Conservation (phyloP, 257 asterid species). For the Cinchona pubescens region DNA sequence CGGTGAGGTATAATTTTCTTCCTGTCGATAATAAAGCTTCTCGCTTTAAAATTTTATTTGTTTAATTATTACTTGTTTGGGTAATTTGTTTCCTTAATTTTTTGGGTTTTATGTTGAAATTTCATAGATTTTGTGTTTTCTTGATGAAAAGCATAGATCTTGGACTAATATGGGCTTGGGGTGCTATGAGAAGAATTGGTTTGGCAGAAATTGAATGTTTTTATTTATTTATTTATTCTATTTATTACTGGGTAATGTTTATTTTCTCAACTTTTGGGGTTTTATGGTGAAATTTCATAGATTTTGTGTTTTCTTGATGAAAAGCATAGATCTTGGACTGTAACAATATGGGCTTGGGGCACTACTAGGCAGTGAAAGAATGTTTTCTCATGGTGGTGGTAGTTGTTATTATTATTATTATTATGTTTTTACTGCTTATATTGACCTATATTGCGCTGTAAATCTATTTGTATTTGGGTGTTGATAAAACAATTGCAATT, state of each 20-base stretch:
- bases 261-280: not conserved
- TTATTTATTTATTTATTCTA: not conserved
- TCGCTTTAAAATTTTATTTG: not conserved
- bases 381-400: not conserved
- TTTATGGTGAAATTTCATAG: not conserved
- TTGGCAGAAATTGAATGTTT: too few species aligned
- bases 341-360: not conserved
- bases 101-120: not conserved
- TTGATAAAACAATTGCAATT: not conserved
- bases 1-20: constrained; percentile 59
- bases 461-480: not conserved
- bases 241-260: too few species aligned
- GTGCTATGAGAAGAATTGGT: too few species aligned
- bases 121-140: not conserved
- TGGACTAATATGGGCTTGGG: not conserved
- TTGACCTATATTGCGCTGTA: not conserved
- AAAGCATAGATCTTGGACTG: not conserved
- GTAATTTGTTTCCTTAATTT: not conserved
- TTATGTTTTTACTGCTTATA: not conserved
- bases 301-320: not conserved
- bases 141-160: not conserved
- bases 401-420: too few species aligned
- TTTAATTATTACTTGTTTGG: not conserved
- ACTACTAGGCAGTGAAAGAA: too few species aligned
- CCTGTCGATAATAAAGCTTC: not conserved